phyloP scores from a whole-genome alignment of 176 grass and related monocot genomes.

The Eragrostis nindensis region DNA sequence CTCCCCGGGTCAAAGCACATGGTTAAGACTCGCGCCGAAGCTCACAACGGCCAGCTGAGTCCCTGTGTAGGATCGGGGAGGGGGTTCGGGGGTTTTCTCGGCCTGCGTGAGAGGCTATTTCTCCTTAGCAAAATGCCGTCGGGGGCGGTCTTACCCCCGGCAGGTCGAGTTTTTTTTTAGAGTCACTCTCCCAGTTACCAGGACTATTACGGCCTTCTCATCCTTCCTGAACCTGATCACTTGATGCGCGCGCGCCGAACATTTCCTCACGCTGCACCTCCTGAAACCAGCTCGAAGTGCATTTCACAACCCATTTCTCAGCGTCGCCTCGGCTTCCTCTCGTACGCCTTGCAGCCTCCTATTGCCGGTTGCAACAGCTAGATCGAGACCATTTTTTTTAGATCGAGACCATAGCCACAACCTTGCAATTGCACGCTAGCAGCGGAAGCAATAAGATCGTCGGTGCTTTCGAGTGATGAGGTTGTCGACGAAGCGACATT shows the following conservation, averaged over 20 bases:
- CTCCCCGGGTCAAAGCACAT: no score
- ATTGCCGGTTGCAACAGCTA: conserved; percentile 15
- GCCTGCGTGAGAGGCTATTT: no score
- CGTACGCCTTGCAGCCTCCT: conserved; percentile 49
- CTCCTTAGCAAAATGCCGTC: no score
- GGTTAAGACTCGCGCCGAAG: no score
- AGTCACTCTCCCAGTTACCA: conserved; percentile 32
- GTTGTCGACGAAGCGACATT: neutral
- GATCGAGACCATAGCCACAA: neutral
- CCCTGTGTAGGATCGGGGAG: no score
- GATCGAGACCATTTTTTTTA: no score
- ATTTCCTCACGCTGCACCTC: neutral
- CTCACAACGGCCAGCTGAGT: no score
- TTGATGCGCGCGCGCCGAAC: neutral
- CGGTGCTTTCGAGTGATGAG: conserved; percentile 5
- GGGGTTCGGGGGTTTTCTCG: no score
- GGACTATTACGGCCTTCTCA: neutral
- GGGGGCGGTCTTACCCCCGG: no score
- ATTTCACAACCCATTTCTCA: conserved; percentile 54
- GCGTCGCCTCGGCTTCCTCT: neutral
- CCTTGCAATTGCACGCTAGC: neutral
- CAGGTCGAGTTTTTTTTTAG: no score
- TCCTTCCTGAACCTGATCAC: neutral
- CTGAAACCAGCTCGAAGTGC: conserved; percentile 9
- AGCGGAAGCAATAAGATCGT: neutral